Percentiles rank a stretch among this genome's conserved stretches.
Evolutionary conservation across 208 protist genomes (phyloP).

Genomic region (Leishmania aethiopica): DNA sequence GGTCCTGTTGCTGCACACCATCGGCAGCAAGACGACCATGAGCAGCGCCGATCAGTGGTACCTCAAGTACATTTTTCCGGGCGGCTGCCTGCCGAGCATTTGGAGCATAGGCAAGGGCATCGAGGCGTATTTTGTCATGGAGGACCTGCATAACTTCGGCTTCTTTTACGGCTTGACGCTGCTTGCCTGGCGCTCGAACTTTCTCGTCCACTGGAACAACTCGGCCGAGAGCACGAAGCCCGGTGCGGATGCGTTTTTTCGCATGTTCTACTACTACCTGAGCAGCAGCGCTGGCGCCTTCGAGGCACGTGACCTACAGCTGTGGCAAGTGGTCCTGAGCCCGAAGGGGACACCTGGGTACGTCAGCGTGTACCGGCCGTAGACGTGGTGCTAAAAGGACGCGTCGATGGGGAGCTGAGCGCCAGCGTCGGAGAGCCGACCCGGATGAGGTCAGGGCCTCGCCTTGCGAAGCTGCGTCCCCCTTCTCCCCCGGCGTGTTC

Average conservation of each 20-base stretch:
- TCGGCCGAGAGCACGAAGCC: conserved; percentile 13
- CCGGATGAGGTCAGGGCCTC: no score
- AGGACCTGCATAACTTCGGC: conserved; percentile 70
- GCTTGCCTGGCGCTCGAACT: conserved; percentile 57
- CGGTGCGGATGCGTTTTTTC: conserved; percentile 42
- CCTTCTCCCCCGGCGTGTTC: no score
- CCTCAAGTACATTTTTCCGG: conserved; percentile 86
- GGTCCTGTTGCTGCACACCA: conserved; percentile 73
- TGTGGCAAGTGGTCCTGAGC: conserved; percentile 65
- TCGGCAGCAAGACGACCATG: conserved; percentile 69
- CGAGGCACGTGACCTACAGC: conserved; percentile 48
- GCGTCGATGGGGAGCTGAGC: background rate
- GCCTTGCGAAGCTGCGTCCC: background rate
- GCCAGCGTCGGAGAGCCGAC: no score
- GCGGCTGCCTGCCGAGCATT: conserved; percentile 56
- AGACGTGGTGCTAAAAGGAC: background rate
- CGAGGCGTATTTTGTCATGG: conserved; percentile 57
- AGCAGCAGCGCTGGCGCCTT: conserved; percentile 66
- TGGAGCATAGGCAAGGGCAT: conserved; percentile 43
- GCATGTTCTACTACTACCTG: conserved; percentile 75
- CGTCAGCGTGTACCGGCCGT: conserved; percentile 34
- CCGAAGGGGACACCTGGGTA: conserved; percentile 49
- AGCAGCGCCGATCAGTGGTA: conserved; percentile 77
- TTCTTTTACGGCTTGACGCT: conserved; percentile 62
- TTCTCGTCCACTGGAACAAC: conserved; percentile 43